Percentiles rank a stretch among this genome's conserved stretches.
phyloP scores from a whole-genome alignment of 495 filamentous ascomycete genomes.

The Tuber aestivum region DNA sequence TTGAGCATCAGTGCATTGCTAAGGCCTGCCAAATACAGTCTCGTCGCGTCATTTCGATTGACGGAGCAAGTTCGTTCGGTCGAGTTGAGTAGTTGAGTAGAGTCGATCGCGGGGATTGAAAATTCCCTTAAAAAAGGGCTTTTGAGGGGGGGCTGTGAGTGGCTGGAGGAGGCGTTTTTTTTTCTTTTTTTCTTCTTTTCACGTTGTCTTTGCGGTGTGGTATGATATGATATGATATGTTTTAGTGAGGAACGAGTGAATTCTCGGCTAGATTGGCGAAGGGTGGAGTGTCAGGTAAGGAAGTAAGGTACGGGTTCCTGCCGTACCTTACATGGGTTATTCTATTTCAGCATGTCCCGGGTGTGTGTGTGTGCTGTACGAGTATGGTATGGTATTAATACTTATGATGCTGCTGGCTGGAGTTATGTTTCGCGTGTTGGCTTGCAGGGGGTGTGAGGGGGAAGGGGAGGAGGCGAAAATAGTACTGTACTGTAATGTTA shows the following conservation, averaged over 20 bases:
- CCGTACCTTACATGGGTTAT: not conserved
- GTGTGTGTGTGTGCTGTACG: too few species aligned
- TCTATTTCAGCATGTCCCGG: not conserved
- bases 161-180: not conserved
- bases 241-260: not conserved
- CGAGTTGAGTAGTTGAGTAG: not conserved
- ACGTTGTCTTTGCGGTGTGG: too few species aligned
- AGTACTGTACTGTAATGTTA: not conserved
- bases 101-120: not conserved
- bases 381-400: not conserved
- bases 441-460: not conserved
- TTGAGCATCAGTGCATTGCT: not conserved
- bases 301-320: not conserved
- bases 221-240: not conserved
- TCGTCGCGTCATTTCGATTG: not conserved
- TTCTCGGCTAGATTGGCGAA: not conserved
- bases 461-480: not conserved
- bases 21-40: not conserved
- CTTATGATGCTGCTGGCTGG: not conserved
- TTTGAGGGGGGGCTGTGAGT: too few species aligned
- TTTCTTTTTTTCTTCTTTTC: not conserved
- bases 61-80: not conserved
- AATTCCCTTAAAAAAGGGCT: too few species aligned
- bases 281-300: not conserved
- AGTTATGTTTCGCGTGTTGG: not conserved